Conservation (phyloP, 2,329 filamentous ascomycete genomes). For the Teratosphaeria destructans region DNA sequence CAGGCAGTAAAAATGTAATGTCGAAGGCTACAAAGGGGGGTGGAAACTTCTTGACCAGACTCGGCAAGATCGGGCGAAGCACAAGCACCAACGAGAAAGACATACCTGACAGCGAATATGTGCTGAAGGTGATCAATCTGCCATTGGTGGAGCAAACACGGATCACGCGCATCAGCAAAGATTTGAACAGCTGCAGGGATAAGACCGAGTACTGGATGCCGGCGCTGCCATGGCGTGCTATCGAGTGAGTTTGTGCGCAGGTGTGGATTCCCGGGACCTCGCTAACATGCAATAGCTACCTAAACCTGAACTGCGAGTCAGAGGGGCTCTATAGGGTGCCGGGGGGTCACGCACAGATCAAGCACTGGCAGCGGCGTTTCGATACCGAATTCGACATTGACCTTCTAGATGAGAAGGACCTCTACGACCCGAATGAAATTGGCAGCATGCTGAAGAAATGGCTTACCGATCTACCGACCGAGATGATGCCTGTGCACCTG, state of each 20-base stretch:
- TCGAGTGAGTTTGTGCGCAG: constrained; percentile 50
- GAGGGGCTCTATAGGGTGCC: constrained; percentile 90
- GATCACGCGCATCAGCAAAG: constrained; percentile 82
- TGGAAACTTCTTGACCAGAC: constrained; percentile 14
- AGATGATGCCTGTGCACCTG: constrained; percentile 75
- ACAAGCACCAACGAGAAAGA: constrained; percentile 58
- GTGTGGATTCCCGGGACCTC: not conserved
- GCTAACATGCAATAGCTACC: constrained; percentile 45
- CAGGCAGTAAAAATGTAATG: constrained; percentile 19
- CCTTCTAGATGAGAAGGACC: constrained; percentile 72
- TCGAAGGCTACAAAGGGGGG: constrained; percentile 16
- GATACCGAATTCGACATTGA: constrained; percentile 76
- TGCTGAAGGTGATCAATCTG: constrained; percentile 73
- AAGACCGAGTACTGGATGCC: constrained; percentile 99
- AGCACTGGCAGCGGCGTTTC: constrained; percentile 86
- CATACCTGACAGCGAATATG: constrained; percentile 68
- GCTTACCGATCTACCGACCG: constrained; percentile 88
- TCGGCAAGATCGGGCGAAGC: constrained; percentile 26
- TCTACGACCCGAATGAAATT: constrained; percentile 95
- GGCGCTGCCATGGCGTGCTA: constrained; percentile 85
- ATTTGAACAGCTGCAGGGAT: constrained; percentile 75
- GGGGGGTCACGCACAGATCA: constrained; percentile 80
- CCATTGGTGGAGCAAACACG: constrained; percentile 82
- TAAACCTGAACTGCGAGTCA: constrained; percentile 91
- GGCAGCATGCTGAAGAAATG: constrained; percentile 94